Base-by-base conservation (phyloP, 352 stramenopile species). In the Globisporangium alternatum region DNA sequence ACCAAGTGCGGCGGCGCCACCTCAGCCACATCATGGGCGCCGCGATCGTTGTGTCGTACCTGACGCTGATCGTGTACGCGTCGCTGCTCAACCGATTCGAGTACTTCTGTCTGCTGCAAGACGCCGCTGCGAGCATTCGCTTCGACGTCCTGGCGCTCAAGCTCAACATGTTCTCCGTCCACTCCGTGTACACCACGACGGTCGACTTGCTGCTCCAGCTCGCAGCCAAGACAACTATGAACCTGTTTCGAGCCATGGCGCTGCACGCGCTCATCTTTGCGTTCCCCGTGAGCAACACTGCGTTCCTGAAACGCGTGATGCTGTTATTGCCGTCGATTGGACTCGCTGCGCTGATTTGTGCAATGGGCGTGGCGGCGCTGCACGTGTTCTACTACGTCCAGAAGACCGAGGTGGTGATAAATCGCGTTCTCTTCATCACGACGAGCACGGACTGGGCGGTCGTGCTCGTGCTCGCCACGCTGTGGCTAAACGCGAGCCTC, bases 41-140 rank as follows among this genome's bases (percentile, higher is more conserved):
- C 41, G 71, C 76, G 19, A 63, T 88, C 17, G 37, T 75, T 15
- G 53, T 78, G 33, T 88, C 72, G 3, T 88, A 76, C 55, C 47
- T 84, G 57, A 79, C 82, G 5, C 61, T 91, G 31, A 30, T 88
- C 5, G 62, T 80, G 30, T 86, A 83, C 56, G 78, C 78, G 25
- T 89, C 80, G n/a, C 37, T 89, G 37, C 60, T 90, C 25, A 88
- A 84, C 49, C 77, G 75, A 5, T 79, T 90, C 53, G 78, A 86
- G 48, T 73, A 61, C 13, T 88, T 71, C 56, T 90, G 81, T 35
- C 67, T 90, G n/a, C 53, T 80, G 39, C 37, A 54, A 39, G 61
- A 67, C 3, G 13, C 68, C 21, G 45, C 57, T 5, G 37, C 45
- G 63, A 62, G 31, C 39, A 59, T 19, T 12, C 75, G 44, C 61